Base-by-base conservation (phyloP, 805 yeast genomes). In the Candida odintsovae region DNA sequence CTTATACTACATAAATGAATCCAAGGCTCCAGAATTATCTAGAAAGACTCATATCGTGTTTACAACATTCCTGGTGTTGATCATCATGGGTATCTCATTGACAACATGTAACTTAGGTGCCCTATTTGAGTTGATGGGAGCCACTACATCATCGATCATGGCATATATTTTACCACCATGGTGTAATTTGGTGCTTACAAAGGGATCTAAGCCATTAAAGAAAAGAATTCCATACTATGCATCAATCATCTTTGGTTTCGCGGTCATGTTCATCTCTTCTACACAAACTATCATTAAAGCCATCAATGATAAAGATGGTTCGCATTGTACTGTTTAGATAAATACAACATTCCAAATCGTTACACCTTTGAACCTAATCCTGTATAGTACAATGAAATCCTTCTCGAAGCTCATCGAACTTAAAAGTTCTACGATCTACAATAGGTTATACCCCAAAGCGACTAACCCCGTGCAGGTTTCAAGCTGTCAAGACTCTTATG, bases 81-180 rank as follows among this genome's bases (percentile, higher is more conserved):
- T 77, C 0, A 84, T 96, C 0, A 85, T 90, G 90, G 58, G 77
- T 0, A 82, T 89, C 2, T 75, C 97, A 0, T 68, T 92, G 28
- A 66, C 81, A 47, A 88, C 97, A 0, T 90, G 97, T 59, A 88
- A 90, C 53, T 71, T 90, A 46, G 98, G 98, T 1, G 86, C 94
- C 12, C 83, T 92, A 25, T 71, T 90, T 37, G 97, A 92, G 60
- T 72, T 90, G 3, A 90, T 89, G 28, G 98, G 98, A 2, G 90
- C 97, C 0, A 85, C 96, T 0, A 85, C 96, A 0, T 97, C 97
- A 0, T 88, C 95, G 18, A 70, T 86, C 35, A 83, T 92, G 84
- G 97, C 98, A 0, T 90, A 87, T 61, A 88, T 90, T 20, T 68
- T 90, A 16, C 98, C 98, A 0, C 96, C 97, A 3, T 62, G 83